Evolutionary conservation across 192 early-diverging fungal genomes (phyloP), one percentile per base, ranked within the genome.

Genomic region (Backusella circina): DNA sequence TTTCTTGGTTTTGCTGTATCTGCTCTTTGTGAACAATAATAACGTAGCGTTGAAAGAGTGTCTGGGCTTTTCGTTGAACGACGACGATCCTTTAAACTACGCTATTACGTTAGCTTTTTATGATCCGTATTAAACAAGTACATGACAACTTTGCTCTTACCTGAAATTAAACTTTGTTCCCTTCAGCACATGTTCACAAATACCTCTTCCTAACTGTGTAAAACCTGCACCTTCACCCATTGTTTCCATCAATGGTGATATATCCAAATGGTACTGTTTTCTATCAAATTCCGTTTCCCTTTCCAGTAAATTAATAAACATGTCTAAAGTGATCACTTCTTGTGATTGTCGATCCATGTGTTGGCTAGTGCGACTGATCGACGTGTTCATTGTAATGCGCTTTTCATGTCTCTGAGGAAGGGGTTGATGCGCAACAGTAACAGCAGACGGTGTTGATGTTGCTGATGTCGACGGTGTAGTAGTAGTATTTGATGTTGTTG

Each of bases 91-190:
- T 81, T 81, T 41, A 81, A 73, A 74, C 79, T 81, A 41, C 2
- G 9, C 28, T 66, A 44, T n/a, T 30, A n/a, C 7, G 26, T 37
- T 23, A 39, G 37, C 31, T 47, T 47, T 5, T 47, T 5, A 6
- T 12, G 9, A 12, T 31, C 37, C 31, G 2, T 21, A 35, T 47
- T 47, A 47, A 47, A n/a, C n/a, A 6, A 16, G 36, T 9, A 37
- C 32, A 41, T 21, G 36, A 10, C 28, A 31, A 54, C 51, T n/a
- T 57, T n/a, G n/a, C n/a, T n/a, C n/a, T n/a, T 77, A 81, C 79
- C 79, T 81, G 32, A 81, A 81, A 66, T 81, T 81, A 54, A 73
- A 81, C 3, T 73, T 77, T 18, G 79, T 81, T 65, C 79, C 79
- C 64, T 77, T 38, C 6, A 81, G 39, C 10, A 81, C 72, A 18